Conservation (phyloP, 768 basidiomycete genomes). For the Boletus sp. region DNA sequence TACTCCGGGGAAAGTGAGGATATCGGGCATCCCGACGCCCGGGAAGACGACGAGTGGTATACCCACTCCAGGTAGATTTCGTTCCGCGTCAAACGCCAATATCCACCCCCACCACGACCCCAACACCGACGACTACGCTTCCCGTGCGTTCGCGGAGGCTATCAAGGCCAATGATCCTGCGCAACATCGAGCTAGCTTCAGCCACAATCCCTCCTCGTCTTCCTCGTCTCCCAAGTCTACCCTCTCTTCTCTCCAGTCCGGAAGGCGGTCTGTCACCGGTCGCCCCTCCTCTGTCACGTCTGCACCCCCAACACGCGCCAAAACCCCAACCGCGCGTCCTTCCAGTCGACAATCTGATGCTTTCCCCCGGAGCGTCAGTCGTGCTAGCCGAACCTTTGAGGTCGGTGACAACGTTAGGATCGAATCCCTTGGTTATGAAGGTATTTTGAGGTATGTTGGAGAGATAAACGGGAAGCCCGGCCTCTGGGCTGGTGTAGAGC, state of each 20-base stretch:
- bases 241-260: constrained; percentile 41
- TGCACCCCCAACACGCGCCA: constrained; percentile 42
- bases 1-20: constrained; percentile 42
- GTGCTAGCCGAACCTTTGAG: constrained; percentile 49
- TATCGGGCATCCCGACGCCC: constrained; percentile 46
- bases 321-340: constrained; percentile 57
- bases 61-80: constrained; percentile 68
- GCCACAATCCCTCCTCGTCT: constrained; percentile 39
- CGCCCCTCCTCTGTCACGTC: constrained; percentile 64
- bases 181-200: constrained; percentile 51
- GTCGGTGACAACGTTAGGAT: constrained; percentile 83
- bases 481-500: constrained; percentile 90
- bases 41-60: constrained; percentile 46
- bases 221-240: constrained; percentile 44
- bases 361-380: constrained; percentile 44
- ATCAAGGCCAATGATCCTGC: constrained; percentile 79
- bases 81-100: constrained; percentile 57
- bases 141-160: constrained; percentile 74
- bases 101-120: constrained; percentile 33
- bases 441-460: constrained; percentile 75
- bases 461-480: constrained; percentile 87
- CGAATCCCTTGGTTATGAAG: constrained; percentile 87
- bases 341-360: constrained; percentile 66
- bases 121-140: constrained; percentile 52
- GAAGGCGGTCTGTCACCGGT: constrained; percentile 46